Percentiles rank a stretch among this genome's conserved stretches.
These are phyloP conservation scores for Septoria linicola DNA, from an alignment of 2,329 filamentous ascomycete species.

Conservation along the genomic window DNA sequence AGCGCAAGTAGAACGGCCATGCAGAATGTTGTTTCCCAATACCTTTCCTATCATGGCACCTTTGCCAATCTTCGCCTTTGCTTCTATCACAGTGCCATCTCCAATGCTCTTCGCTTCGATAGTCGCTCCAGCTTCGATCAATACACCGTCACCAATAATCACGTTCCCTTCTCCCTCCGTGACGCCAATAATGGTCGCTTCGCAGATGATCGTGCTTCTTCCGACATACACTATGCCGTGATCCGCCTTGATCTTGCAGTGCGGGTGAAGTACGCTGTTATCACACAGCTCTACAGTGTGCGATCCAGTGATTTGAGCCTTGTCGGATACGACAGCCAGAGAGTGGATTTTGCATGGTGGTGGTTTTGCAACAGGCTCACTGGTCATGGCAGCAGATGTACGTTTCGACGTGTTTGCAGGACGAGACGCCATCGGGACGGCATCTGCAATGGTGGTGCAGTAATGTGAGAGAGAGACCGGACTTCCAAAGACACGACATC, in stretches of 20 bases:
- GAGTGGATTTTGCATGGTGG: constrained; percentile 47
- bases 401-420: constrained; percentile 15
- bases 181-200: constrained; percentile 51
- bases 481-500: too few relatives aligned
- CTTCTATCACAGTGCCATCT: constrained; percentile 34
- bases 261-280: constrained; percentile 82
- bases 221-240: constrained; percentile 46
- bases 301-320: constrained; percentile 60
- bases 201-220: constrained; percentile 69
- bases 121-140: constrained; percentile 45
- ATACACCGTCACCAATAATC: constrained; percentile 44
- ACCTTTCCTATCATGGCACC: constrained; percentile 49
- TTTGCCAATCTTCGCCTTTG: constrained; percentile 35
- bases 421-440: constrained; percentile 21
- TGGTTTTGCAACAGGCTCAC: constrained; percentile 30
- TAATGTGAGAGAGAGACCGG: not conserved
- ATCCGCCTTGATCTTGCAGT: constrained; percentile 55
- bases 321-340: constrained; percentile 49
- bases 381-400: constrained; percentile 6
- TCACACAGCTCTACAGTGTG: constrained; percentile 76
- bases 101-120: constrained; percentile 39
- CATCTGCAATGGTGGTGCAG: not conserved
- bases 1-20: not conserved
- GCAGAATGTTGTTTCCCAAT: constrained; percentile 9
- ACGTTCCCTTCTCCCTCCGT: constrained; percentile 35